These are phyloP conservation scores for Clitoria ternatea DNA, from an alignment of 306 rosid species.

Conservation along the genomic window DNA sequence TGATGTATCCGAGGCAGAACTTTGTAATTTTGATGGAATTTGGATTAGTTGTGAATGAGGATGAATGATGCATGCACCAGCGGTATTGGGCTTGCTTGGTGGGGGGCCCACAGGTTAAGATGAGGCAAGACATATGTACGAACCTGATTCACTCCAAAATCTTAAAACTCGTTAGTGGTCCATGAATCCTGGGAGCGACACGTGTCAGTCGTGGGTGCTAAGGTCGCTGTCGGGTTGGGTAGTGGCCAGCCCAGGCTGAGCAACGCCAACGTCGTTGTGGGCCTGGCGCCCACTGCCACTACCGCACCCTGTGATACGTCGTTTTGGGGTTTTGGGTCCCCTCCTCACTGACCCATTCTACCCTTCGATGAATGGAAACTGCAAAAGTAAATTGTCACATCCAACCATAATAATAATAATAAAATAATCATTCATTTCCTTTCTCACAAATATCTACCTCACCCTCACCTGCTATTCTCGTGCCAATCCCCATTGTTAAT, in stretches of 20 bases:
- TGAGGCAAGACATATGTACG: slow-evolving; percentile 12
- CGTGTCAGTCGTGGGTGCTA: slow-evolving; percentile 32
- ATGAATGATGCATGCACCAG: not conserved
- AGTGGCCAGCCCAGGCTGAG: slow-evolving; percentile 24
- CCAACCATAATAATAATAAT: not conserved
- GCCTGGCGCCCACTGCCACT: slow-evolving; percentile 6
- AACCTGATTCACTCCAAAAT: slow-evolving; percentile 1
- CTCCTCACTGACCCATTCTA: not conserved
- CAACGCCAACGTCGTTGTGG: slow-evolving; percentile 30
- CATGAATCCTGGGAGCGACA: slow-evolving; percentile 24
- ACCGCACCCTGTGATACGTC: not conserved
- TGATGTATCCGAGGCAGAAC: too few species aligned
- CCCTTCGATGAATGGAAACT: not conserved
- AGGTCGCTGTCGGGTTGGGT: slow-evolving; percentile 36
- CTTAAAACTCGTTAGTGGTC: slow-evolving; percentile 32
- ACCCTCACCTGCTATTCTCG: too few species aligned
- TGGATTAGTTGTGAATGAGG: too few species aligned
- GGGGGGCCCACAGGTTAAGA: slow-evolving; percentile 18
- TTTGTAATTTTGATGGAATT: too few species aligned
- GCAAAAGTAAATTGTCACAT: slow-evolving; percentile 25
- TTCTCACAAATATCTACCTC: too few species aligned
- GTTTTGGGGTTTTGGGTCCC: slow-evolving; percentile 15
- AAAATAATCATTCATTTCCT: too few species aligned
- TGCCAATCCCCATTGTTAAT: too few species aligned
- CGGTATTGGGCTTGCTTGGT: not conserved